A percentile compares a stretch with the other conserved stretches of the same genome.
phyloP scores from a whole-genome alignment of 805 yeast genomes.

The Saccharomyces paradoxus region DNA sequence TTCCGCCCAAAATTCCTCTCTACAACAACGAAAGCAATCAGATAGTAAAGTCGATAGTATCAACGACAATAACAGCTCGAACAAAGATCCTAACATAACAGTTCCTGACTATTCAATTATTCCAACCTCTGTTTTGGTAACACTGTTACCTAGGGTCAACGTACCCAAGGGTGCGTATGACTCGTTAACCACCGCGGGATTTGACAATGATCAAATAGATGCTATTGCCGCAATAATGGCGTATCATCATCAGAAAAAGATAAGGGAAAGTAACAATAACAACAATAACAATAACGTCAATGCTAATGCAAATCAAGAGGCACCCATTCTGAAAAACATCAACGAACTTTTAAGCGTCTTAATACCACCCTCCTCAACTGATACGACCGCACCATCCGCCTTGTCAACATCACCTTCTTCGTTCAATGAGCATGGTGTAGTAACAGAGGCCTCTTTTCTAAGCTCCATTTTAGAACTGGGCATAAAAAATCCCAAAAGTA shows the following conservation, averaged over 20 bases:
- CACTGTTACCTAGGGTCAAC: constrained; percentile 48
- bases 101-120: constrained; percentile 26
- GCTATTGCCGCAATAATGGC: constrained; percentile 67
- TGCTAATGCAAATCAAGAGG: not conserved
- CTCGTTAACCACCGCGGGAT: constrained; percentile 57
- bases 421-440: not conserved
- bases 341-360: not conserved
- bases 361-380: not conserved
- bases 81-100: constrained; percentile 13
- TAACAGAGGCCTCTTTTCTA: not conserved
- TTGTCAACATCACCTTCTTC: not conserved
- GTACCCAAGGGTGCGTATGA: constrained; percentile 69
- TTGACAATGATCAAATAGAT: constrained; percentile 61
- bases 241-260: constrained; percentile 44
- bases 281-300: not conserved
- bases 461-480: not conserved
- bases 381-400: not conserved
- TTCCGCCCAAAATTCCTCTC: not conserved
- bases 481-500: not conserved
- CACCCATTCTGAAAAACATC: not conserved
- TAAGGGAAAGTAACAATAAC: not conserved
- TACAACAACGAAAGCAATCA: not conserved
- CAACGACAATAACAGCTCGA: not conserved
- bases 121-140: constrained; percentile 32
- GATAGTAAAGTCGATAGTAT: not conserved